These are phyloP conservation scores for Pseudopithomyces chartarum DNA, from an alignment of 2,329 filamentous ascomycete species.

Conservation along the genomic window DNA sequence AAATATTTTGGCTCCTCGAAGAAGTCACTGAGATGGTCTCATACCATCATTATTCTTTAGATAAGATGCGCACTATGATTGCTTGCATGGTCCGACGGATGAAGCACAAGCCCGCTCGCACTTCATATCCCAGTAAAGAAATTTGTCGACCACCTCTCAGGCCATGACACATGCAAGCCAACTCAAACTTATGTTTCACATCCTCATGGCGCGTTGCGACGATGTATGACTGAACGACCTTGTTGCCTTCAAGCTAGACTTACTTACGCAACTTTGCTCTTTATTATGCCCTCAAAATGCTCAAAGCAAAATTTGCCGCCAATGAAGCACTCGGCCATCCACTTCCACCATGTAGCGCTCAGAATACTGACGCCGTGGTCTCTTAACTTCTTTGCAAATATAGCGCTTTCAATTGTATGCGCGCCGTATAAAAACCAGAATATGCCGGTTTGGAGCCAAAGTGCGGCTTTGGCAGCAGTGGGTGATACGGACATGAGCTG, in stretches of 20 bases:
- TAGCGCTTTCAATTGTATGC: constrained; percentile 26
- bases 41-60: too few relatives aligned
- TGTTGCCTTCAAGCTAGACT: neutral
- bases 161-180: neutral
- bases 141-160: neutral
- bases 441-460: constrained; percentile 25
- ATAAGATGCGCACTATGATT: too few relatives aligned
- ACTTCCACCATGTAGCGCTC: constrained; percentile 27
- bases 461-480: constrained; percentile 16
- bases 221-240: neutral
- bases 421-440: constrained; percentile 31
- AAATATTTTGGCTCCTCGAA: too few relatives aligned
- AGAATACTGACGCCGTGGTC: constrained; percentile 20
- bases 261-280: constrained; percentile 1
- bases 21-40: too few relatives aligned
- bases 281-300: constrained; percentile 26
- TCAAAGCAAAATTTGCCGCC: constrained; percentile 27
- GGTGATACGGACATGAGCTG: constrained; percentile 14
- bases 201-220: neutral
- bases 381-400: constrained; percentile 22
- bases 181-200: neutral
- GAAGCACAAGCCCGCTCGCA: neutral
- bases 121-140: neutral
- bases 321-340: constrained; percentile 31
- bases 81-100: neutral